Percentiles rank a stretch among this genome's conserved stretches.
These are phyloP conservation scores for Ophiostoma tasmaniense DNA, from an alignment of 2,329 filamentous ascomycete species.

Conservation along the genomic window DNA sequence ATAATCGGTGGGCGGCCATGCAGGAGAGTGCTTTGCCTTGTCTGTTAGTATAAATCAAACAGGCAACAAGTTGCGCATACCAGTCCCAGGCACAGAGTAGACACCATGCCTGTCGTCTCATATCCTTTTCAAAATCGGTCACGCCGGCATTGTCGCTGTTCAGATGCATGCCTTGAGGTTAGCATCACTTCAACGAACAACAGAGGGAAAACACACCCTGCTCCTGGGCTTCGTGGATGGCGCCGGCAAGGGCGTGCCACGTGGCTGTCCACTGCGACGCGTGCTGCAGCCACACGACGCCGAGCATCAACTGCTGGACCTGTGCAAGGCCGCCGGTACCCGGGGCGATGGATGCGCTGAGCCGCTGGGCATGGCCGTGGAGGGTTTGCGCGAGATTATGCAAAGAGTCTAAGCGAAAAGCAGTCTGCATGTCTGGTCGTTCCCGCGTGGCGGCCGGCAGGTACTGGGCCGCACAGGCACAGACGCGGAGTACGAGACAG, in stretches of 20 bases:
- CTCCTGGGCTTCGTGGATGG: conserved; percentile 41
- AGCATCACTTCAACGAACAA: neutral
- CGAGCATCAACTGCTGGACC: conserved; percentile 42
- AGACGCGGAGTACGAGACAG: conserved; percentile 38
- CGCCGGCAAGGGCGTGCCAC: conserved; percentile 38
- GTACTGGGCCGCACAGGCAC: conserved; percentile 37
- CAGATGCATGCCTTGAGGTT: conserved; percentile 32
- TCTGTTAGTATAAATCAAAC: neutral
- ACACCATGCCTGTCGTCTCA: conserved; percentile 38
- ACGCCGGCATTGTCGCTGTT: conserved; percentile 29
- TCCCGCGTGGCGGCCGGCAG: conserved; percentile 30
- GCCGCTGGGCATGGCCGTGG: conserved; percentile 20
- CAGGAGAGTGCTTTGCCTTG: conserved; percentile 34
- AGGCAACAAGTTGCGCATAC: conserved; percentile 23
- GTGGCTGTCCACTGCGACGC: conserved; percentile 39
- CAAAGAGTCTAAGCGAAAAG: conserved; percentile 17
- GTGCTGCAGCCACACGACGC: conserved; percentile 38
- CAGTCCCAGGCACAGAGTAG: conserved; percentile 41
- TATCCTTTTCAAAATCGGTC: conserved; percentile 39
- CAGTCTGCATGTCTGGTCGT: conserved; percentile 34
- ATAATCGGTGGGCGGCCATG: conserved; percentile 37
- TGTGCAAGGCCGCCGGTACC: conserved; percentile 37
- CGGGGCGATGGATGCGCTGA: conserved; percentile 35
- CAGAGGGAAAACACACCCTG: conserved; percentile 27
- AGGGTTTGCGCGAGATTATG: neutral